Evolutionary conservation across 2,329 filamentous ascomycete species (phyloP).

Genomic region (Hirsutella thompsonii): DNA sequence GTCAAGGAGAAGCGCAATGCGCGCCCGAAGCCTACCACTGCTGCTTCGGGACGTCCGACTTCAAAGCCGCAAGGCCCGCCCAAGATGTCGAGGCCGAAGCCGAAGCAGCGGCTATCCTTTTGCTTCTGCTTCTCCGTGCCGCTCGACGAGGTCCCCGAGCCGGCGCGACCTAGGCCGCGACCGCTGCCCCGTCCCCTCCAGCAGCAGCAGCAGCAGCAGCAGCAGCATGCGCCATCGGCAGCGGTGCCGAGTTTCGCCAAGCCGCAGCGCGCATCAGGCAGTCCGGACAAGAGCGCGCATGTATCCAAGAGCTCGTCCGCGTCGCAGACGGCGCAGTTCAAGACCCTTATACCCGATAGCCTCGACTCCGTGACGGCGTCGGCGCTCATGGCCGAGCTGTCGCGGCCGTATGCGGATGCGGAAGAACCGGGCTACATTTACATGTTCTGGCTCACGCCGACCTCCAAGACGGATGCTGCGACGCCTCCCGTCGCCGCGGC

Average conservation of each 20-base stretch:
- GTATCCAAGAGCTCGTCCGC: slow-evolving; percentile 16
- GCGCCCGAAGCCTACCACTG: slow-evolving; percentile 8
- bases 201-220: slow-evolving; percentile 22
- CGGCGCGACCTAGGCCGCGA: slow-evolving; percentile 20
- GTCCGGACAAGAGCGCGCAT: slow-evolving; percentile 15
- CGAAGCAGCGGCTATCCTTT: slow-evolving; percentile 21
- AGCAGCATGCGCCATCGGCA: slow-evolving; percentile 14
- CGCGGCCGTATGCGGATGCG: slow-evolving; percentile 53
- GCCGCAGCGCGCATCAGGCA: background rate
- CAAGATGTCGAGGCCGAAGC: slow-evolving; percentile 9
- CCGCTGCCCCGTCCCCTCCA: slow-evolving; percentile 36
- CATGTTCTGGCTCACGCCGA: slow-evolving; percentile 90
- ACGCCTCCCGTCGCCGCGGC: slow-evolving; percentile 47
- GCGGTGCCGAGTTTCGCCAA: slow-evolving; percentile 7
- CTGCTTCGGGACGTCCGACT: slow-evolving; percentile 2
- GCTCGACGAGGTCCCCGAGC: slow-evolving; percentile 26
- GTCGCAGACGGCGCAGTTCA: slow-evolving; percentile 18
- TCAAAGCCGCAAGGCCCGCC: slow-evolving; percentile 13
- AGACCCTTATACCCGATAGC: slow-evolving; percentile 50
- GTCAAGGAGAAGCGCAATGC: slow-evolving; percentile 5
- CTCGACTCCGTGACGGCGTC: slow-evolving; percentile 58
- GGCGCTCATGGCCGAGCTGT: slow-evolving; percentile 61
- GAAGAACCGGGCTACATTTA: slow-evolving; percentile 87
- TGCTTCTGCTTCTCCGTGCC: slow-evolving; percentile 43
- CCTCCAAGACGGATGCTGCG: slow-evolving; percentile 34